Evolutionary conservation across 345 rosid genomes (phyloP).

Genomic region (Noccaea bulbosa): DNA sequence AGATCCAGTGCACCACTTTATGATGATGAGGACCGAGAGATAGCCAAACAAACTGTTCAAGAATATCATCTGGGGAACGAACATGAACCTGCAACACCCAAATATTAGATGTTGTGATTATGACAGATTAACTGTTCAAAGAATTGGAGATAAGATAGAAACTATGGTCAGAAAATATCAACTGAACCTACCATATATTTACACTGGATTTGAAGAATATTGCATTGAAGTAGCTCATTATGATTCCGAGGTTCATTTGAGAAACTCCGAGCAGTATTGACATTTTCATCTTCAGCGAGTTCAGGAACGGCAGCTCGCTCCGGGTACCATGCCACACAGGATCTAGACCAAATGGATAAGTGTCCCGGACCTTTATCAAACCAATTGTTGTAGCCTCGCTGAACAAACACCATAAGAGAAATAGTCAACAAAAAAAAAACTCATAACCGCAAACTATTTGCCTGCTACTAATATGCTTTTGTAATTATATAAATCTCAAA

Average conservation of each 20-base stretch:
- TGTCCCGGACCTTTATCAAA: conserved; percentile 71
- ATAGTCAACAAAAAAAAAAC: background rate
- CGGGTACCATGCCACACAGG: conserved; percentile 95
- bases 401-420: conserved; percentile 25
- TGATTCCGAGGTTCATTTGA: conserved; percentile 97
- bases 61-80: conserved; percentile 92
- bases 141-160: background rate
- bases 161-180: background rate
- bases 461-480: conserved; percentile 5
- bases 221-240: conserved; percentile 92
- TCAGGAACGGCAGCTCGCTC: conserved; percentile 89
- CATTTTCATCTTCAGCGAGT: conserved; percentile 99
- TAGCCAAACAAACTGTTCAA: conserved; percentile 93
- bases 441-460: background rate
- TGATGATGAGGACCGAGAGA: conserved; percentile 74
- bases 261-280: conserved; percentile 96
- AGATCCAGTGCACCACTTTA: conserved; percentile 94
- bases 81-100: conserved; percentile 72
- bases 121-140: background rate
- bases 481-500: background rate
- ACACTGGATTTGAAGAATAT: conserved; percentile 59
- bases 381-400: conserved; percentile 48
- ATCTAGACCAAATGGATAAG: conserved; percentile 97
- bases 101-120: background rate
- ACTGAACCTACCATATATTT: conserved; percentile 56